A percentile compares a stretch with the other conserved stretches of the same genome.
phyloP scores from a whole-genome alignment of 2,329 filamentous ascomycete genomes.

The Thielaviopsis populi region DNA sequence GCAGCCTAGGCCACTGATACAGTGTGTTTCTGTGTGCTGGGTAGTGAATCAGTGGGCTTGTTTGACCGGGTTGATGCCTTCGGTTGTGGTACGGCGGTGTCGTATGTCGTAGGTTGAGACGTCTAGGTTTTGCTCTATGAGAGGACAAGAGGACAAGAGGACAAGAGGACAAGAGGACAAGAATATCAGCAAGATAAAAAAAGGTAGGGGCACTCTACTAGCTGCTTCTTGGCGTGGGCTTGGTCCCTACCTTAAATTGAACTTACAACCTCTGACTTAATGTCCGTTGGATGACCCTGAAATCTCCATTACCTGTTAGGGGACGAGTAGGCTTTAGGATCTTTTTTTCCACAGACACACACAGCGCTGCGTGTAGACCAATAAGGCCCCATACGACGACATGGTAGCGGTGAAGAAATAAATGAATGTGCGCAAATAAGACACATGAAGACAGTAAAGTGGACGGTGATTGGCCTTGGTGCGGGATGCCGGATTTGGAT shows the following conservation, averaged over 20 bases:
- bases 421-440: not conserved
- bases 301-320: conserved; percentile 1
- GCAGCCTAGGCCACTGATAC: not conserved
- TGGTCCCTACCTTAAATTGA: not conserved
- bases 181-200: not conserved
- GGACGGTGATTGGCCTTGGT: not conserved
- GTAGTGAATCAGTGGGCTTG: not conserved
- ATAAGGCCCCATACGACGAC: not conserved
- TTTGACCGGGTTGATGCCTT: not conserved
- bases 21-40: not conserved
- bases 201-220: not conserved
- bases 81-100: not conserved
- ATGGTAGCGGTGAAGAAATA: not conserved
- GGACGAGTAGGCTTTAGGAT: not conserved
- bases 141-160: not conserved
- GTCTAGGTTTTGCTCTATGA: not conserved
- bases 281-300: conserved; percentile 1
- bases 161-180: not conserved
- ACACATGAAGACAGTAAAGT: not conserved
- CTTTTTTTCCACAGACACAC: not conserved
- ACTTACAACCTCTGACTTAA: not conserved
- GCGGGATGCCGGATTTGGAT: not conserved
- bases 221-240: not conserved
- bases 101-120: not conserved
- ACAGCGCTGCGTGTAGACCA: not conserved